Percentiles rank a stretch among this genome's conserved stretches.
phyloP scores from a whole-genome alignment of 768 basidiomycete genomes.

The Kwoniella europaea region DNA sequence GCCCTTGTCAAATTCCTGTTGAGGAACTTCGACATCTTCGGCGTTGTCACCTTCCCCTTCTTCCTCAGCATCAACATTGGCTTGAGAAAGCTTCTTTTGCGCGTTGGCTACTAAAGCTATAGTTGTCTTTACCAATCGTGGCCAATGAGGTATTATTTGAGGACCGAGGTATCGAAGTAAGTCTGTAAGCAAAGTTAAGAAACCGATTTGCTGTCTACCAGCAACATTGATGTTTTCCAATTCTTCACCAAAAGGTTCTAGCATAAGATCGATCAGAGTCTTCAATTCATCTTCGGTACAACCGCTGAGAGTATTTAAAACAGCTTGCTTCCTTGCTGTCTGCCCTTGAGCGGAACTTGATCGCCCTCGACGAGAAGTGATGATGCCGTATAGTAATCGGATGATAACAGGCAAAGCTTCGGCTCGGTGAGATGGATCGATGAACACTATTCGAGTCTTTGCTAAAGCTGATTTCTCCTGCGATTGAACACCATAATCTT shows the following conservation, averaged over 20 bases:
- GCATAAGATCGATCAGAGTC: slow-evolving; percentile 83
- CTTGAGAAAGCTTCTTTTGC: slow-evolving; percentile 64
- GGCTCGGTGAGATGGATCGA: slow-evolving; percentile 65
- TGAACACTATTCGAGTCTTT: slow-evolving; percentile 53
- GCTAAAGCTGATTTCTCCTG: slow-evolving; percentile 23
- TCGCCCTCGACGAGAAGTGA: slow-evolving; percentile 78
- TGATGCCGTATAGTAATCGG: slow-evolving; percentile 81
- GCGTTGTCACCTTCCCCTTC: slow-evolving; percentile 59
- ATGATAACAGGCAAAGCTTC: slow-evolving; percentile 74
- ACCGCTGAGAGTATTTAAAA: slow-evolving; percentile 71
- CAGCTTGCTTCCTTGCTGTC: slow-evolving; percentile 72
- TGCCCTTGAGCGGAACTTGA: slow-evolving; percentile 64
- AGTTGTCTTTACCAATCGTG: slow-evolving; percentile 71
- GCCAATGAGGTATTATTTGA: slow-evolving; percentile 73
- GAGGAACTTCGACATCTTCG: slow-evolving; percentile 58
- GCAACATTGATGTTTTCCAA: slow-evolving; percentile 27
- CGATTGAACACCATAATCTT: slow-evolving; percentile 43
- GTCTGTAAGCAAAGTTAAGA: slow-evolving; percentile 80
- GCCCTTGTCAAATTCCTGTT: slow-evolving; percentile 57
- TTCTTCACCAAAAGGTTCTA: slow-evolving; percentile 66
- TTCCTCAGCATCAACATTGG: slow-evolving; percentile 29
- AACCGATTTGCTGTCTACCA: slow-evolving; percentile 73
- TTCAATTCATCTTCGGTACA: slow-evolving; percentile 76
- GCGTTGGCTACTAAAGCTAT: slow-evolving; percentile 71
- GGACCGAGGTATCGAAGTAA: slow-evolving; percentile 81